Base-by-base conservation (phyloP, 2,329 filamentous ascomycete species). In the Sphaerostilbella broomeana region DNA sequence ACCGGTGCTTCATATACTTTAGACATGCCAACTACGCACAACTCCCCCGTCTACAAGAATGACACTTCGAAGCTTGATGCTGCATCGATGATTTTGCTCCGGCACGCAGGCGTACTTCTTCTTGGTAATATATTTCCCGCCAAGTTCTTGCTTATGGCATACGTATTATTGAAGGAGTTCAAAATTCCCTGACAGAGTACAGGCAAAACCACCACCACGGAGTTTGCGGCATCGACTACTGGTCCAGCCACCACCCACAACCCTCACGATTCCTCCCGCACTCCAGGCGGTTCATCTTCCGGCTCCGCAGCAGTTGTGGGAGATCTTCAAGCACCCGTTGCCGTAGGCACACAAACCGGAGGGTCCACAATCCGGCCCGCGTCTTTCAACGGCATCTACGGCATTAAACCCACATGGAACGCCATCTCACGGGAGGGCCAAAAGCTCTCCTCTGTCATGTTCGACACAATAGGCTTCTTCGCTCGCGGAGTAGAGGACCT, bases 231-330 rank as follows among this genome's bases (percentile, higher is more conserved):
- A 3, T 75, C 69, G 0, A 66, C 64, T 1, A 56, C 63, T 11
- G 77, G 77, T 0, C 65, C 71, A 1, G 65, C 65, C 38, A 79
- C 64, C 35, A 79, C 77, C 1, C 53, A 58, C 4, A 85, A 85
- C 52, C 77, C 80, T 0, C 85, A 86, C 47, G 79, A 85, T 53
- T 55, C 63, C 2, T 68, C 67, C 0, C 70, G 82, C 4, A 84
- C 80, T 0, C 80, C 81, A 0, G 81, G 81, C 1, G 81, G 81
- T 31, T 84, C 79, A 0, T 83, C 78, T 0, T 77, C 78, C 0
- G 81, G 81, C 0, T 83, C 79, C 0, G 81, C 68, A 0, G 79
- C 80, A 0, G 79, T 77, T 1, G 79, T 85, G 0, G 79, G 64
- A 6, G 81, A 84, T 46, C 72, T 73, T 37, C 80, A 84, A 46